Conservation (phyloP, 2,329 filamentous ascomycete genomes). For the Malbranchea zuffiana region DNA sequence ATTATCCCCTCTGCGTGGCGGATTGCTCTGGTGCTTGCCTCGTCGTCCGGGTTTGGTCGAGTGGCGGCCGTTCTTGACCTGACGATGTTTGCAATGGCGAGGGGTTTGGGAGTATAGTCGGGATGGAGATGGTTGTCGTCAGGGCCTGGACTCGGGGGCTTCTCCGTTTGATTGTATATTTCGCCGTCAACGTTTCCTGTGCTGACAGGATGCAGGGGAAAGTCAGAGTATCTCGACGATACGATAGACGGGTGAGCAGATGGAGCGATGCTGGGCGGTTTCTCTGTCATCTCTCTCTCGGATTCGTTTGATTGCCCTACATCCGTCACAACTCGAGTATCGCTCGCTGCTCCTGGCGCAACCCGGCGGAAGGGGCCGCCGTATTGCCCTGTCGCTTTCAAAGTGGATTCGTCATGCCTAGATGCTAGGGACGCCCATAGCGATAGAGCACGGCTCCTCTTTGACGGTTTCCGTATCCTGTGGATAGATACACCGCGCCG, state of each 20-base stretch:
- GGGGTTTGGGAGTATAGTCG: slow-evolving; percentile 1
- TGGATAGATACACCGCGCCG: slow-evolving; percentile 33
- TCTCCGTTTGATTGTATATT: not conserved
- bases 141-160: not conserved
- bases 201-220: not conserved
- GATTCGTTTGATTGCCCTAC: slow-evolving; percentile 17
- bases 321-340: slow-evolving; percentile 17
- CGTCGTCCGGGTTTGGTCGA: slow-evolving; percentile 2
- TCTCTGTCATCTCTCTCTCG: slow-evolving; percentile 4
- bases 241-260: not conserved
- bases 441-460: slow-evolving; percentile 62
- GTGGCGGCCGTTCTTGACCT: not conserved
- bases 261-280: not conserved
- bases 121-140: not conserved
- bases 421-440: slow-evolving; percentile 84
- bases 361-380: slow-evolving; percentile 1
- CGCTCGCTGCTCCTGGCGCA: slow-evolving; percentile 5
- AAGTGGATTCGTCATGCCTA: slow-evolving; percentile 70
- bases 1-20: slow-evolving; percentile 9
- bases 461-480: slow-evolving; percentile 44
- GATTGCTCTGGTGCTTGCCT: slow-evolving; percentile 8
- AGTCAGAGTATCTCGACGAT: slow-evolving; percentile 5
- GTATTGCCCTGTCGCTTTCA: slow-evolving; percentile 27
- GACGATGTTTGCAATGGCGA: not conserved
- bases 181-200: not conserved